Base-by-base conservation (phyloP, 202 grass and related monocot species). In the Schoenoplectus triqueter region DNA sequence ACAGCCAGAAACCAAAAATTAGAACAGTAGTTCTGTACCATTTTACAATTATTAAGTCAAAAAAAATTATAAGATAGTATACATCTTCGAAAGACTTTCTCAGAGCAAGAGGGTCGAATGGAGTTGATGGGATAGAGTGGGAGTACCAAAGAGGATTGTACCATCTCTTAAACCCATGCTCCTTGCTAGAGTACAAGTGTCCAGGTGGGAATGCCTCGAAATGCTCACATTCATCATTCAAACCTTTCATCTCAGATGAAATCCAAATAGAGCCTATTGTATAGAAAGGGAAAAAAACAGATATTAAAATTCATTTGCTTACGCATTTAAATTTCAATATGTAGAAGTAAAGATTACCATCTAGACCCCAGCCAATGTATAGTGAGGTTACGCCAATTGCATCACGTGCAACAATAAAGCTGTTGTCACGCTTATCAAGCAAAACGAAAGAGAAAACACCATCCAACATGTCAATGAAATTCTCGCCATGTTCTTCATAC, bases 391-490 rank as follows among this genome's bases (percentile, higher is more conserved):
- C 88, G 21, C 96, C 96, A 79, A 99, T 89, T 21, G 96, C 96
- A 76, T 99, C 96, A 39, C 96, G 96, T 3, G 93, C 93, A 0
- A 86, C 96, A 73, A 99, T 88, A 86, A 79, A 99, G 41, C 91
- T 92, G 69, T 82, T 89, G 84, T 85, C 88, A 65, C 93, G 96
- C 10, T 88, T 90, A 88, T 99, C 93, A 49, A 89, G 88, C 51
- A 99, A 82, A n/a, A 94, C 93, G 81, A 99, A 99, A 61, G 93
- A 86, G 93, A 99, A 99, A n/a, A 99, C 89, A 6, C 96, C 96
- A 82, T 99, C 96, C 61, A 99, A 82, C 93, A 91, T 92, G 87
- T 99, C 90, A 3, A 99, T 86, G 82, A 99, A 96, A 87, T 82
- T 85, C 76, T 96, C 96, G 44, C 96, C 96, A 80, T 96, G 81